Base-by-base conservation (phyloP, 2,329 filamentous ascomycete genomes). In the Nakataea oryzae region DNA sequence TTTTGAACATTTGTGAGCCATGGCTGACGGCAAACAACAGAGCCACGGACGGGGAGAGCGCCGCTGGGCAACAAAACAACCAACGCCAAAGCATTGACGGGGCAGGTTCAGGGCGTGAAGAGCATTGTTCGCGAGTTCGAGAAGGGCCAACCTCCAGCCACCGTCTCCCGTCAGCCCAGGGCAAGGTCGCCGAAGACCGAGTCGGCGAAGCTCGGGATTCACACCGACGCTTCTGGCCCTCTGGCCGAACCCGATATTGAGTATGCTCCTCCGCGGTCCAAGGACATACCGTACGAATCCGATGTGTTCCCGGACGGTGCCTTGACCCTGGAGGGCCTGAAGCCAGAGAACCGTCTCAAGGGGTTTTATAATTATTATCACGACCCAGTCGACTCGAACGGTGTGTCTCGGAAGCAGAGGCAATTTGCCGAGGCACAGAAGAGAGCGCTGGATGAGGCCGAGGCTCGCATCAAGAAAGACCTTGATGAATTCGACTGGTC, bases 1-100 rank as follows among this genome's bases (percentile, higher is more conserved):
- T 30, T 12, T 55, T 65, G 47, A 65, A 55, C 17, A 24, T 30
- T 32, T 60, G 56, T 59, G 54, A 59, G 56, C 29, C 47, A 12
- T 34, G 54, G 54, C 65, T 63, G 56, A 65, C 58, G n/a, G 8
- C 1, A 13, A 30, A 6, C 59, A 13, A 5, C 62, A 87, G 86
- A 81, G 62, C 82, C 87, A 60, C 85, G 86, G 63, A 87, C 80
- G 2, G 66, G 62, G 64, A 86, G 93, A 69, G 92, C 93, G 50
- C 90, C 91, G 14, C 78, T 99, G 58, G 93, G 93, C 41, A 88
- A 91, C 80, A 99, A 99, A 76, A 97, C 93, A 1, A 97, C 95
- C 61, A 99, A 99, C 74, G 91, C 90, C 61, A 97, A 96, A 63
- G 71, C 71, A 3, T 68, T 78, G 83, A 87, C 64, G 85, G 80